Conservation (phyloP, 495 filamentous ascomycete genomes). For the Thozetella sp. region DNA sequence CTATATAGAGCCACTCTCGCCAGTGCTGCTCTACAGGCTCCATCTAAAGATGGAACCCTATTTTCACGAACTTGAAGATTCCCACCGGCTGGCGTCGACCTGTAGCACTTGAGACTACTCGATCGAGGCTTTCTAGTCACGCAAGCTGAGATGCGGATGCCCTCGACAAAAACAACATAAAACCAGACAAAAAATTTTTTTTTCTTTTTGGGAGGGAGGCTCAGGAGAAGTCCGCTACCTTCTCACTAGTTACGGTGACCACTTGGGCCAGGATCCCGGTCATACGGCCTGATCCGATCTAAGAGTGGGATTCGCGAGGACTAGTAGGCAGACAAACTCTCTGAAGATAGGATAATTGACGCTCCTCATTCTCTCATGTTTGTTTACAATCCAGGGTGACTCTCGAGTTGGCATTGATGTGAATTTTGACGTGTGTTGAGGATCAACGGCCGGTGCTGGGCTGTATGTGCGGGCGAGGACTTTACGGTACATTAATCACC, state of each 20-base stretch:
- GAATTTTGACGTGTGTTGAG: neutral
- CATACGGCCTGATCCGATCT: too few relatives aligned
- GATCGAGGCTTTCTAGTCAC: too few relatives aligned
- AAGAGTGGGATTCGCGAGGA: too few relatives aligned
- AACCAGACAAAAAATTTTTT: conserved; percentile 3
- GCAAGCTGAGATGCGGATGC: neutral
- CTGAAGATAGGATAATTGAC: neutral
- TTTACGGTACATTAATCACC: too few relatives aligned
- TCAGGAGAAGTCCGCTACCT: neutral
- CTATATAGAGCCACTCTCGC: too few relatives aligned
- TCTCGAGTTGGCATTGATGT: neutral
- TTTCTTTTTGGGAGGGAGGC: neutral
- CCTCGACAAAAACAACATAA: neutral
- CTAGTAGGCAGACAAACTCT: neutral
- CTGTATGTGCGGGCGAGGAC: too few relatives aligned
- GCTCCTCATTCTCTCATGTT: neutral
- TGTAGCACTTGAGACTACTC: neutral
- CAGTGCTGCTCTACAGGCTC: neutral
- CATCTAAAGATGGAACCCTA: neutral
- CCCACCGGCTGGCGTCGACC: neutral
- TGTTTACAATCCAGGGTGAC: too few relatives aligned
- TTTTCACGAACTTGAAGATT: neutral
- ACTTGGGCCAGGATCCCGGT: too few relatives aligned
- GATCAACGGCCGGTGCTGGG: too few relatives aligned
- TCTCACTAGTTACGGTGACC: neutral